Evolutionary conservation across 2,329 filamentous ascomycete genomes (phyloP), one percentile per base, ranked within the genome.

Genomic region (Fusarium xyrophilum): DNA sequence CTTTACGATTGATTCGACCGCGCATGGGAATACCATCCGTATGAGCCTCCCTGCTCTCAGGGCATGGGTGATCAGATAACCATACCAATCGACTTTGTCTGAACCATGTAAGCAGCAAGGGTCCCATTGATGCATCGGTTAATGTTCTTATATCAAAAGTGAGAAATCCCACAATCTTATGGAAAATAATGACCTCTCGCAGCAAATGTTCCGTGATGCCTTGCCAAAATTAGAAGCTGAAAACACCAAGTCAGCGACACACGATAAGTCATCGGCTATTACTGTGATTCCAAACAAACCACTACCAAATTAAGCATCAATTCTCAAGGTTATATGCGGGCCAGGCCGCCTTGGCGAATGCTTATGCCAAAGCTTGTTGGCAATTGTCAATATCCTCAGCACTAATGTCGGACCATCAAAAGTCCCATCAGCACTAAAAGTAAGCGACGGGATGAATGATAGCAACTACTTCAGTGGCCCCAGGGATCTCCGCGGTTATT

Each of bases 401-500:
- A 19, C 36, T 32, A 44, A 43, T 17, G 50, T 12, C 17, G 6
- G 27, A 32, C 17, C 27, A 44, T 32, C 36, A 43, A n/a, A 53
- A 53, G 50, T 53, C 50, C 47, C 50, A 42, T 53, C 36, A 44
- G 36, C 36, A 15, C 36, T 53, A 44, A 15, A 9, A 6, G 7
- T 19, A 2, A 2, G 12, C 8, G 12, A 11, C 2, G 23, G 0
- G 0, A 23, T 23, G 15, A 43, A 35, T 14, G 83, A 86, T 36
- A 67, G 87, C 63, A 86, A 88, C 68, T 89, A 89, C 76, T 90
- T 89, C 72, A 85, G 74, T 40, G 88, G 87, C 6, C 91, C 91
- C 38, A 85, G 89, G 58, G 88, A 93, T 76, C 86, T 92, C 66
- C 83, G 88, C 60, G 86, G 86, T 69, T 91, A 93, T 77, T 92